These are phyloP conservation scores for Huntiella moniliformis DNA, from an alignment of 2,329 filamentous ascomycete species.

Conservation along the genomic window DNA sequence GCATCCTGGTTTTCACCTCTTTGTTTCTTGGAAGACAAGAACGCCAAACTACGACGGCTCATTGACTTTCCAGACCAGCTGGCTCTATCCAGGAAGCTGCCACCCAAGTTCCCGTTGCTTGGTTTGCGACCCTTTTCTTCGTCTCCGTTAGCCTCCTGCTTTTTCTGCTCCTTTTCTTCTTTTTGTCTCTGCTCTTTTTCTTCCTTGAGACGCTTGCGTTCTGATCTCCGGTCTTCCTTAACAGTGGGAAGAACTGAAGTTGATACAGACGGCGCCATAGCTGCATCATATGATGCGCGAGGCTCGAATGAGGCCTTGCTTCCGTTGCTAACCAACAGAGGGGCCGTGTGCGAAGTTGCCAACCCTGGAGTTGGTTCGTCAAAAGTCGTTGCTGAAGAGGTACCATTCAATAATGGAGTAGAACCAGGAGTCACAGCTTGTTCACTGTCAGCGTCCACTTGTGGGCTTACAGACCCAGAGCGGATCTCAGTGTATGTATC, in stretches of 20 bases:
- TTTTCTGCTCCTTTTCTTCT: slow-evolving; percentile 7
- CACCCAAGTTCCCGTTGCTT: slow-evolving; percentile 26
- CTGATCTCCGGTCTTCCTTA: slow-evolving; percentile 25
- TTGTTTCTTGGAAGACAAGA: slow-evolving; percentile 32
- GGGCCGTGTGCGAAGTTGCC: slow-evolving; percentile 48
- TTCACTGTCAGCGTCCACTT: not conserved
- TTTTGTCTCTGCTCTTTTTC: slow-evolving; percentile 33
- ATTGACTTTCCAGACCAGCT: slow-evolving; percentile 60
- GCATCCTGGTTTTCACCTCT: not conserved
- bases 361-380: slow-evolving; percentile 35
- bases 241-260: slow-evolving; percentile 2
- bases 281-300: not conserved
- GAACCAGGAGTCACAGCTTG: not conserved
- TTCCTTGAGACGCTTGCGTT: slow-evolving; percentile 16
- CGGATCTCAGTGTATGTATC: not conserved
- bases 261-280: not conserved
- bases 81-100: slow-evolving; percentile 42
- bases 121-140: slow-evolving; percentile 5
- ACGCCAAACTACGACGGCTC: slow-evolving; percentile 55
- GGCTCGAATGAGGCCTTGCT: not conserved
- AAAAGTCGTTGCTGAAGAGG: slow-evolving; percentile 1
- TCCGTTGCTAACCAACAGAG: slow-evolving; percentile 16
- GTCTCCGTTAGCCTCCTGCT: not conserved
- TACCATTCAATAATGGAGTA: slow-evolving; percentile 1
- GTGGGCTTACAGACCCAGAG: not conserved